Evolutionary conservation across 495 filamentous ascomycete species (phyloP).

Genomic region (Antarctomyces pellizariae): DNA sequence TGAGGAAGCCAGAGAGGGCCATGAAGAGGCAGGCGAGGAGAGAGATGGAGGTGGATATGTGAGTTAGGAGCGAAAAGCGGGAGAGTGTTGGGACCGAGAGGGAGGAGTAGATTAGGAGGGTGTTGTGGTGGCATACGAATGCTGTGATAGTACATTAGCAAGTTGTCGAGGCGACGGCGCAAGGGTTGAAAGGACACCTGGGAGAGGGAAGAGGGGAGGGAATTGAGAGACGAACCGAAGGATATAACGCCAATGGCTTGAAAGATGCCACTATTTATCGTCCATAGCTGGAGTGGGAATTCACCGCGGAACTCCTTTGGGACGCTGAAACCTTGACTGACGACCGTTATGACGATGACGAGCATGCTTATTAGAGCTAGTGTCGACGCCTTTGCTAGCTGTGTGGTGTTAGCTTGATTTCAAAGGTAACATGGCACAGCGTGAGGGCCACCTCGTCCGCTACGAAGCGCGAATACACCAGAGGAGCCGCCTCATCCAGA

Average conservation of each 20-base stretch:
- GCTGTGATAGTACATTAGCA: slow-evolving; percentile 22
- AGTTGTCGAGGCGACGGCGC: slow-evolving; percentile 12
- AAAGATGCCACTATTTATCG: slow-evolving; percentile 68
- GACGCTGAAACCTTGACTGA: slow-evolving; percentile 59
- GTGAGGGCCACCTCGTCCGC: too few species aligned
- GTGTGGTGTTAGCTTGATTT: slow-evolving; percentile 13
- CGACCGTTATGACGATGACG: slow-evolving; percentile 69
- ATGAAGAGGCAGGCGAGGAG: slow-evolving; percentile 73
- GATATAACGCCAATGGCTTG: slow-evolving; percentile 95
- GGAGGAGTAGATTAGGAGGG: slow-evolving; percentile 89
- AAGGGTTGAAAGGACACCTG: slow-evolving; percentile 2
- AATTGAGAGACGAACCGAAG: slow-evolving; percentile 38
- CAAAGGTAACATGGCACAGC: too few species aligned
- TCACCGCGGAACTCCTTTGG: slow-evolving; percentile 44
- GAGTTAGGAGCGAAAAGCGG: slow-evolving; percentile 77
- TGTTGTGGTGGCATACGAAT: slow-evolving; percentile 90
- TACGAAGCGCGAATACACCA: slow-evolving; percentile 1
- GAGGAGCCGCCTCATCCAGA: not conserved
- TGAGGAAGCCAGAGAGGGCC: slow-evolving; percentile 76
- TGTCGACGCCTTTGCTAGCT: slow-evolving; percentile 89
- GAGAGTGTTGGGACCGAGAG: slow-evolving; percentile 84
- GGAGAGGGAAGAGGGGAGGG: not conserved
- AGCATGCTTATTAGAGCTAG: slow-evolving; percentile 79
- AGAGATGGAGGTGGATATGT: slow-evolving; percentile 72
- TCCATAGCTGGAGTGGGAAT: slow-evolving; percentile 37